Percentiles rank a stretch among this genome's conserved stretches.
Conservation (phyloP, 805 yeast species). For the Kurtzmaniella fragi region DNA sequence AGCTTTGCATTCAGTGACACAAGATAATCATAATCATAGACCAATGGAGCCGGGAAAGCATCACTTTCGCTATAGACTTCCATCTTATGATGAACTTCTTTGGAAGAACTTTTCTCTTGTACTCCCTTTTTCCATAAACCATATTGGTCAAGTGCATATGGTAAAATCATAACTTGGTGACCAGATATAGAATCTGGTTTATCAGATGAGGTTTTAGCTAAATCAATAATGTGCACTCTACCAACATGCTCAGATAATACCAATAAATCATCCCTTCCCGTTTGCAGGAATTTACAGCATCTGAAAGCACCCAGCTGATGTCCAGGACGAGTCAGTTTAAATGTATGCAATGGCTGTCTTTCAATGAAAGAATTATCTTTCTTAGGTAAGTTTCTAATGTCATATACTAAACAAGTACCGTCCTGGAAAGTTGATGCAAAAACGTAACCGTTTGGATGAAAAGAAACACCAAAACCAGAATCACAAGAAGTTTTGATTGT, state of each 20-base stretch:
- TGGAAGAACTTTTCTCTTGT: slow-evolving; percentile 4
- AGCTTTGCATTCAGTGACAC: slow-evolving; percentile 30
- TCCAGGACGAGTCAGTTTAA: slow-evolving; percentile 55
- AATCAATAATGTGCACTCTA: slow-evolving; percentile 78
- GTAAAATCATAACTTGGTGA: slow-evolving; percentile 72
- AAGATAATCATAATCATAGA: slow-evolving; percentile 38
- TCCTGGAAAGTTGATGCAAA: slow-evolving; percentile 84
- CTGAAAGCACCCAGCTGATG: slow-evolving; percentile 63
- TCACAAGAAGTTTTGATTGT: slow-evolving; percentile 59
- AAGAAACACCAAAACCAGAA: slow-evolving; percentile 79
- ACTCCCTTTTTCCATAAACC: slow-evolving; percentile 17
- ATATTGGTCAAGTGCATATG: slow-evolving; percentile 43
- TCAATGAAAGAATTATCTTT: not conserved
- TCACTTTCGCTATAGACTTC: slow-evolving; percentile 8
- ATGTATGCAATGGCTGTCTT: slow-evolving; percentile 46
- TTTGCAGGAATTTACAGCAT: slow-evolving; percentile 43
- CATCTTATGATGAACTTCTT: slow-evolving; percentile 6
- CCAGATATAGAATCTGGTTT: slow-evolving; percentile 30
- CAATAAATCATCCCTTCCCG: slow-evolving; percentile 69
- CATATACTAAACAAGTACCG: slow-evolving; percentile 75
- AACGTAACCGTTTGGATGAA: slow-evolving; percentile 66
- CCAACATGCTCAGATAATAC: slow-evolving; percentile 82
- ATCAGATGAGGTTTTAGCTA: slow-evolving; percentile 48
- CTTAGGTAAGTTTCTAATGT: slow-evolving; percentile 51
- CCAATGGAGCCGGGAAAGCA: slow-evolving; percentile 31